These are phyloP conservation scores for Drechslera avenae DNA, from an alignment of 2,329 filamentous ascomycete genomes.

Conservation along the genomic window DNA sequence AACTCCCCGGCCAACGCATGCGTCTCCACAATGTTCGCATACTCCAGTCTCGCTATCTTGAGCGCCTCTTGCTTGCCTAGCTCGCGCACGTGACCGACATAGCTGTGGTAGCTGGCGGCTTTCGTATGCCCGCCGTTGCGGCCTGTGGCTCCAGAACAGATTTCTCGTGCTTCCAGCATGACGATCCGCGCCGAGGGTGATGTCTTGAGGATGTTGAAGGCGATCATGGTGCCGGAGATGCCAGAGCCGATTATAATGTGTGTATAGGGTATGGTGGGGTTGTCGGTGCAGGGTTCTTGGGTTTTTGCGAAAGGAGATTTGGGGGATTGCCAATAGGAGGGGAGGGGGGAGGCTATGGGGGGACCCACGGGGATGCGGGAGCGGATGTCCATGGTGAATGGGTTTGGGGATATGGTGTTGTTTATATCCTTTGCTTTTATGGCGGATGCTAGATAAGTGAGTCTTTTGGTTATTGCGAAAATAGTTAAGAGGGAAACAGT, in stretches of 20 bases:
- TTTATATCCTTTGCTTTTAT: too few relatives aligned
- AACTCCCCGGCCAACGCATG: constrained; percentile 60
- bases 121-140: constrained; percentile 57
- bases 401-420: background rate
- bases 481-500: background rate
- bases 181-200: constrained; percentile 29
- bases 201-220: constrained; percentile 40
- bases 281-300: constrained; percentile 33
- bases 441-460: too few relatives aligned
- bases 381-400: constrained; percentile 35
- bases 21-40: constrained; percentile 57
- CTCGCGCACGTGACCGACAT: constrained; percentile 53
- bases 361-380: constrained; percentile 37
- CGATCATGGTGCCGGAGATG: constrained; percentile 48
- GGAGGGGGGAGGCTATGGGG: constrained; percentile 42
- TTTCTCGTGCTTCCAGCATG: constrained; percentile 49
- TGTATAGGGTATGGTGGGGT: constrained; percentile 35
- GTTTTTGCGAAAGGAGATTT: constrained; percentile 45
- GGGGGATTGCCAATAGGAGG: constrained; percentile 52
- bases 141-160: constrained; percentile 50
- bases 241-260: constrained; percentile 49
- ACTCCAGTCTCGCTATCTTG: constrained; percentile 49
- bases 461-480: too few relatives aligned
- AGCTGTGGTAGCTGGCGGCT: constrained; percentile 58
- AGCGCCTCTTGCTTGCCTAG: constrained; percentile 58